These are phyloP conservation scores for Wickerhamiella shivajii DNA, from an alignment of 805 yeast species.

Conservation along the genomic window DNA sequence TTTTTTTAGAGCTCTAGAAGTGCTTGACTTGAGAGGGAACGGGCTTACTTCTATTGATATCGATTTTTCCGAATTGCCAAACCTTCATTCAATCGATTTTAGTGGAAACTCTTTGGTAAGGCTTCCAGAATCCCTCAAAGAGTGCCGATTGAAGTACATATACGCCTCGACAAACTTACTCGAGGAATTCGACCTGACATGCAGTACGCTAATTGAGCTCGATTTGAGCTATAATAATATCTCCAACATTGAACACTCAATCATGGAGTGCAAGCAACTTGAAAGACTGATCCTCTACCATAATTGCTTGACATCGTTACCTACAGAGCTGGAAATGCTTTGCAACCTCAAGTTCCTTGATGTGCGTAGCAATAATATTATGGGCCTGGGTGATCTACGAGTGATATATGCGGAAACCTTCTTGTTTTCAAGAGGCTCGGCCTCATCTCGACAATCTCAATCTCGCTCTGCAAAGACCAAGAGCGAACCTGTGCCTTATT, in stretches of 20 bases:
- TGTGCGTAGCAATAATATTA: conserved; percentile 30
- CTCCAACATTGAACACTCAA: conserved; percentile 37
- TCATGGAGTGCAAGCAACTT: conserved; percentile 45
- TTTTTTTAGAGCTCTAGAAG: no score
- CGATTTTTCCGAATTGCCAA: conserved; percentile 36
- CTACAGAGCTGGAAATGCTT: conserved; percentile 51
- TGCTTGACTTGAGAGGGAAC: conserved; percentile 38
- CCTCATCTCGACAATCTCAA: conserved; percentile 23
- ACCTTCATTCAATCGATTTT: conserved; percentile 47
- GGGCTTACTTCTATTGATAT: conserved; percentile 36
- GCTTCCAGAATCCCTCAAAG: conserved; percentile 30
- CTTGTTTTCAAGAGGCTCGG: neutral
- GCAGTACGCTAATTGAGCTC: conserved; percentile 36
- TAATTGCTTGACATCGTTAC: conserved; percentile 50
- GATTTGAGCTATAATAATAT: conserved; percentile 71
- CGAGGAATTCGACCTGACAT: conserved; percentile 42
- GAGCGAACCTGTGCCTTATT: conserved; percentile 5
- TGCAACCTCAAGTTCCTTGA: conserved; percentile 32
- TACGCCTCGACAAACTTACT: conserved; percentile 22
- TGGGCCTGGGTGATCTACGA: neutral
- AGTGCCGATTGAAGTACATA: conserved; percentile 8
- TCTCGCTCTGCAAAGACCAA: conserved; percentile 40
- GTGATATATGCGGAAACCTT: conserved; percentile 2
- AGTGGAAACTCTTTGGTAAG: conserved; percentile 55
- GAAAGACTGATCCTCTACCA: conserved; percentile 66